Percentiles rank a stretch among this genome's conserved stretches.
phyloP scores from a whole-genome alignment of 1,284 basidiomycete species.

The Microbotryum silenes-acaulis region DNA sequence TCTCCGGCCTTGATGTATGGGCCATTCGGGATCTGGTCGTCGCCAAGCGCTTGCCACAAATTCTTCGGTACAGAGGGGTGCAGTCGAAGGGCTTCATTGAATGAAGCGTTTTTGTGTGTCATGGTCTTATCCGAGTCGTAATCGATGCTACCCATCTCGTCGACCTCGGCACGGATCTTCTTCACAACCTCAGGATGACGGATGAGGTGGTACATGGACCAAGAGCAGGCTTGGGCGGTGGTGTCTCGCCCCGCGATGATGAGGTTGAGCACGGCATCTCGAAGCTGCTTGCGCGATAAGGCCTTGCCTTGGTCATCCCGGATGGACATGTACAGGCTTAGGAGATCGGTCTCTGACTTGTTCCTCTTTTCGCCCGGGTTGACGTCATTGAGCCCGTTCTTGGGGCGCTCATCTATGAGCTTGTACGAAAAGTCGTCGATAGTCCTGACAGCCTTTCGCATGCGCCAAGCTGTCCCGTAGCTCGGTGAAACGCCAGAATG shows the following conservation, averaged over 20 bases:
- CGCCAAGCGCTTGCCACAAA: slow-evolving; percentile 11
- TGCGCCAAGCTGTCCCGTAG: background rate
- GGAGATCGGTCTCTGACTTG: background rate
- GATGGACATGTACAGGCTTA: slow-evolving; percentile 1
- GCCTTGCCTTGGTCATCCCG: slow-evolving; percentile 1
- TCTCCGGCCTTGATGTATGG: slow-evolving; percentile 28
- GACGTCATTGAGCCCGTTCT: background rate
- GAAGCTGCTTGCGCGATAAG: background rate
- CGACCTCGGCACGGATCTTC: slow-evolving; percentile 11
- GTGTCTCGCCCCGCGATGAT: slow-evolving; percentile 24
- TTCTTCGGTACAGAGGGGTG: slow-evolving; percentile 17
- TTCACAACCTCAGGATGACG: background rate
- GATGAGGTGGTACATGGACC: slow-evolving; percentile 9
- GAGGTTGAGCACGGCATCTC: too few relatives aligned
- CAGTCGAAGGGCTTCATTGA: slow-evolving; percentile 21
- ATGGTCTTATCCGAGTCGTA: slow-evolving; percentile 22
- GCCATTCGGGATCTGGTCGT: slow-evolving; percentile 31
- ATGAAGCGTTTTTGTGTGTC: slow-evolving; percentile 12
- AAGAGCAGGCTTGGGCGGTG: background rate
- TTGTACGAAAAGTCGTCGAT: slow-evolving; percentile 11
- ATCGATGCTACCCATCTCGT: slow-evolving; percentile 8
- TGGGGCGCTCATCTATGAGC: slow-evolving; percentile 1
- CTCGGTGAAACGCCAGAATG: background rate
- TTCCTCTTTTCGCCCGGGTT: background rate
- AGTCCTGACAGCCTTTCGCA: background rate